Percentiles rank a stretch among this genome's conserved stretches.
These are phyloP conservation scores for Pythium oligandrum DNA, from an alignment of 352 stramenopile species.

Conservation along the genomic window DNA sequence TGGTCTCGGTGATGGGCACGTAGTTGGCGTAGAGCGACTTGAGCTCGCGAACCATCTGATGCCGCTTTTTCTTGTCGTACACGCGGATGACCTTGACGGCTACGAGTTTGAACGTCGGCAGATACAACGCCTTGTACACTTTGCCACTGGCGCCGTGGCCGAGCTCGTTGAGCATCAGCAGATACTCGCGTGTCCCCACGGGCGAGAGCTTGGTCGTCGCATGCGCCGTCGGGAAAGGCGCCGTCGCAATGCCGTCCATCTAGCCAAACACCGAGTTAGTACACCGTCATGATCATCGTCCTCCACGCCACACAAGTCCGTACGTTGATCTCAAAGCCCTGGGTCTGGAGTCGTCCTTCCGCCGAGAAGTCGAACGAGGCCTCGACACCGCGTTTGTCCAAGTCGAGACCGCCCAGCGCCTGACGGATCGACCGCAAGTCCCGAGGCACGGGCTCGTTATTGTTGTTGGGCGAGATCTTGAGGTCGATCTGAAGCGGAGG, in stretches of 20 bases:
- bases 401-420: conserved; percentile 36
- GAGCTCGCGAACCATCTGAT: conserved; percentile 86
- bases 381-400: conserved; percentile 61
- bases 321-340: conserved; percentile 85
- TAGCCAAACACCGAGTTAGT: conserved; percentile 15
- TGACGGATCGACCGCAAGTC: conserved; percentile 33
- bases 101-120: conserved; percentile 86
- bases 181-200: conserved; percentile 55
- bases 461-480: conserved; percentile 5
- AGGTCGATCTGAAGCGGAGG: conserved; percentile 48
- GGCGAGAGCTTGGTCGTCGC: conserved; percentile 10
- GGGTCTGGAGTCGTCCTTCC: conserved; percentile 64
- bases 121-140: conserved; percentile 87
- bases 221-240: conserved; percentile 42
- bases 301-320: conserved; percentile 2
- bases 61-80: conserved; percentile 84
- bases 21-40: conserved; percentile 84
- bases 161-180: conserved; percentile 66
- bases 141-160: conserved; percentile 83
- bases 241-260: conserved; percentile 71
- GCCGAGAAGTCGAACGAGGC: conserved; percentile 82
- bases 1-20: conserved; percentile 49
- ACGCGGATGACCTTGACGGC: conserved; percentile 89
- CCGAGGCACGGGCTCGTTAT: conserved; percentile 1
- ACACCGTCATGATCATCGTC: background rate